Evolutionary conservation across 768 basidiomycete genomes (phyloP).

Genomic region (Lepiota venenata): DNA sequence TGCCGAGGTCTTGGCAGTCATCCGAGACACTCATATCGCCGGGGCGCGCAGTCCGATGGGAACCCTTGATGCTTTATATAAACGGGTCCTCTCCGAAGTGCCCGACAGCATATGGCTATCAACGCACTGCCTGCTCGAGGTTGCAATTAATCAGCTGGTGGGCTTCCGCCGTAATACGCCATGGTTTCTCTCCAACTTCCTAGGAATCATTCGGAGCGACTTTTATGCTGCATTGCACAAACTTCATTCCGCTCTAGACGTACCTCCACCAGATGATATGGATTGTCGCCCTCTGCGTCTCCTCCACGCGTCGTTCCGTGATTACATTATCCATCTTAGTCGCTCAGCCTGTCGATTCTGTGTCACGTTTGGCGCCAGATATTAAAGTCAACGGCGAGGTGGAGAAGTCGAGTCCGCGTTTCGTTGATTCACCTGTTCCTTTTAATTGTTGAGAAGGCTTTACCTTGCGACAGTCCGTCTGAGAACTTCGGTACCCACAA

Average conservation of each 20-base stretch:
- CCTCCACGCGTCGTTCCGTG: too few species aligned
- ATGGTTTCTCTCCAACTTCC: not conserved
- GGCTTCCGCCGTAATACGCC: too few species aligned
- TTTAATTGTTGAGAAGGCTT: too few species aligned
- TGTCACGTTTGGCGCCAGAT: too few species aligned
- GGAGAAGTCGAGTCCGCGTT: too few species aligned
- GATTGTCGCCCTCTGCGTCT: too few species aligned
- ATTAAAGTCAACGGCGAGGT: too few species aligned
- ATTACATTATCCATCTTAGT: too few species aligned
- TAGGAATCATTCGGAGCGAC: not conserved
- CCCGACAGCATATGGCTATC: not conserved
- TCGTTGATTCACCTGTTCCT: too few species aligned
- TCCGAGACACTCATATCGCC: not conserved
- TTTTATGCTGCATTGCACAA: not conserved
- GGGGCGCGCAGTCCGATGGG: not conserved
- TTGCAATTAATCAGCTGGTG: not conserved
- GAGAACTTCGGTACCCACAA: too few species aligned
- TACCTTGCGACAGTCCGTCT: too few species aligned
- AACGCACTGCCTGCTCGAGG: not conserved
- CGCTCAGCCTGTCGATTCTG: too few species aligned
- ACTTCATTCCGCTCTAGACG: not conserved
- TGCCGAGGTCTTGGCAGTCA: not conserved
- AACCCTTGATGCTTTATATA: conserved; percentile 9
- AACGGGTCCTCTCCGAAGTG: not conserved
- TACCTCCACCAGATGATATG: not conserved